Evolutionary conservation across 106 monocot species (phyloP).

Genomic region (Acanthochlamys bracteata): DNA sequence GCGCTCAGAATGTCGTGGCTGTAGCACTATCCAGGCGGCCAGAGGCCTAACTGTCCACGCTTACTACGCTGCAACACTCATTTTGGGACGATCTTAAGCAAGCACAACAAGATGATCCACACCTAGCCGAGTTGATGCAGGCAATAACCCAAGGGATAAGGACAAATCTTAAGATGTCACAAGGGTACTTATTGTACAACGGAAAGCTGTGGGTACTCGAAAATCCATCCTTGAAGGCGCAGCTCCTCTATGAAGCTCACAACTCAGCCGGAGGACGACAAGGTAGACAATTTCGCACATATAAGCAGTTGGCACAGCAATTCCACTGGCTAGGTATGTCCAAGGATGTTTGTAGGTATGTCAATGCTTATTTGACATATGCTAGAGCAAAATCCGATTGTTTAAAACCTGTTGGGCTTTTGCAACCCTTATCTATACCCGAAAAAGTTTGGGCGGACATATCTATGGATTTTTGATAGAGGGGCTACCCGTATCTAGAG

Average conservation of each 20-base stretch:
- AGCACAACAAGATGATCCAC: background rate
- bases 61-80: background rate
- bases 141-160: too few species aligned
- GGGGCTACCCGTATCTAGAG: background rate
- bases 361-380: background rate
- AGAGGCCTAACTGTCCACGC: background rate
- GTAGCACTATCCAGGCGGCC: background rate
- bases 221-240: background rate
- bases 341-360: background rate
- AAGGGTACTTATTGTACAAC: background rate
- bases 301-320: background rate
- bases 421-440: background rate
- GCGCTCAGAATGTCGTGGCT: background rate
- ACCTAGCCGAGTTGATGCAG: too few species aligned
- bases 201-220: background rate
- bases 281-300: background rate
- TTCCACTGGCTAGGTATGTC: background rate
- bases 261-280: background rate
- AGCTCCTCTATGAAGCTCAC: background rate
- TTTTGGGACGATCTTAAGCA: background rate
- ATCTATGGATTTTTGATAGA: conserved; percentile 7
- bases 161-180: too few species aligned
- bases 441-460: conserved; percentile 2
- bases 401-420: background rate
- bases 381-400: background rate